Evolutionary conservation across 2,329 filamentous ascomycete genomes (phyloP).

Genomic region (Parafenestella ontariensis): DNA sequence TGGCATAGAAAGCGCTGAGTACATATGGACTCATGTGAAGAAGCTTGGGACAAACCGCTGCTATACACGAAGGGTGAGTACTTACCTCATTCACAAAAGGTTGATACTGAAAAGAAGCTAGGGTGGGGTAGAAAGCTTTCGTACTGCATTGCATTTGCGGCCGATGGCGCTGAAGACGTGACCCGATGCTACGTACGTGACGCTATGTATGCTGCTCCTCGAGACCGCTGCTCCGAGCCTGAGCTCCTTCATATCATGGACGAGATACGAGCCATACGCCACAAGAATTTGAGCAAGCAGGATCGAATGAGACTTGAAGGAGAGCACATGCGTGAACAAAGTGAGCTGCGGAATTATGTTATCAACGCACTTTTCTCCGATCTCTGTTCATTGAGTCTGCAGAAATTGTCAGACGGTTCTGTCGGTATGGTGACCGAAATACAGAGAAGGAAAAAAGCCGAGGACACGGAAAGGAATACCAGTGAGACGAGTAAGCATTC

Average conservation of each 20-base stretch:
- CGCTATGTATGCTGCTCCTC: constrained; percentile 56
- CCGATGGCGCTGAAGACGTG: constrained; percentile 73
- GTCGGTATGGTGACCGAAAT: background rate
- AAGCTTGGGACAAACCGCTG: constrained; percentile 88
- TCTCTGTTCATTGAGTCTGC: background rate
- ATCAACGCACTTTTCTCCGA: background rate
- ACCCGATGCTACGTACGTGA: constrained; percentile 67
- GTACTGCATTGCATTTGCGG: constrained; percentile 92
- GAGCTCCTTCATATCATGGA: constrained; percentile 89
- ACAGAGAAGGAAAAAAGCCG: background rate
- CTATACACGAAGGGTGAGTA: constrained; percentile 79
- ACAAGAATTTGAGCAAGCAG: constrained; percentile 80
- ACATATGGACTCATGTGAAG: constrained; percentile 89
- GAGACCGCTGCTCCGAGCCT: constrained; percentile 80
- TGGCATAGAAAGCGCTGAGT: constrained; percentile 89
- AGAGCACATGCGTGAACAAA: constrained; percentile 75
- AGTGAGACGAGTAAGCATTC: background rate
- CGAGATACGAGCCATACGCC: constrained; percentile 81
- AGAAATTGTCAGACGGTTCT: background rate
- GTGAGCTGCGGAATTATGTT: constrained; percentile 59
- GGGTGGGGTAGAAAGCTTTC: constrained; percentile 92
- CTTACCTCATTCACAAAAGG: background rate
- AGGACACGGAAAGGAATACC: background rate
- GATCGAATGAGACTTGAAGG: constrained; percentile 78
- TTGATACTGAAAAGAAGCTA: constrained; percentile 32